Percentiles rank a stretch among this genome's conserved stretches.
Evolutionary conservation across 1,284 basidiomycete genomes (phyloP).

Genomic region (Ceratobasidium sp.): DNA sequence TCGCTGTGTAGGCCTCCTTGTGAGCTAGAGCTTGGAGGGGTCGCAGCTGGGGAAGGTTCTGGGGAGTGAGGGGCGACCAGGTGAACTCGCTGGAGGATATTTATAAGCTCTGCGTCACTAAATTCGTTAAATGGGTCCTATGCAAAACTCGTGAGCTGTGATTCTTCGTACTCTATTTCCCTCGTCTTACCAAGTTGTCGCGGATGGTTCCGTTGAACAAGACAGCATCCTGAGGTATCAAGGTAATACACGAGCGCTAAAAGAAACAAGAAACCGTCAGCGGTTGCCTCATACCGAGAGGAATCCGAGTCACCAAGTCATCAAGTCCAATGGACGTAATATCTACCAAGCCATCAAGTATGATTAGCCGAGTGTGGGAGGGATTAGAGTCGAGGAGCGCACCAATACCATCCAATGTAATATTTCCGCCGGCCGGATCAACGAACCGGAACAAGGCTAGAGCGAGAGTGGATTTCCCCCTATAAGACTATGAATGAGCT

Average conservation of each 20-base stretch:
- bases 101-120: slow-evolving; percentile 76
- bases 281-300: too few species aligned
- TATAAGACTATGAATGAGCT: slow-evolving; percentile 51
- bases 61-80: slow-evolving; percentile 47
- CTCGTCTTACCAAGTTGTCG: slow-evolving; percentile 16
- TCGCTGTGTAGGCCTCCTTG: neutral
- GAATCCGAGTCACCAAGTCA: slow-evolving; percentile 77
- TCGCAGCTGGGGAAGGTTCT: slow-evolving; percentile 12
- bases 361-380: too few species aligned
- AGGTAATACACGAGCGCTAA: slow-evolving; percentile 29
- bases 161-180: too few species aligned
- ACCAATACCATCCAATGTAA: slow-evolving; percentile 87
- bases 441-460: slow-evolving; percentile 90
- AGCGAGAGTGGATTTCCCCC: slow-evolving; percentile 86
- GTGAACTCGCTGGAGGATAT: slow-evolving; percentile 74
- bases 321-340: slow-evolving; percentile 89
- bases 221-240: slow-evolving; percentile 10
- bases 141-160: too few species aligned
- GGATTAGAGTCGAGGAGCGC: neutral
- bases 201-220: slow-evolving; percentile 39
- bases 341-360: slow-evolving; percentile 55
- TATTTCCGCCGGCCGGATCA: slow-evolving; percentile 83
- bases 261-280: too few species aligned
- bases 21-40: slow-evolving; percentile 22
- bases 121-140: slow-evolving; percentile 90